A percentile compares a stretch with the other conserved stretches of the same genome.
Evolutionary conservation across 139 green algal species (phyloP).

Genomic region (Volvox reticuliferus): DNA sequence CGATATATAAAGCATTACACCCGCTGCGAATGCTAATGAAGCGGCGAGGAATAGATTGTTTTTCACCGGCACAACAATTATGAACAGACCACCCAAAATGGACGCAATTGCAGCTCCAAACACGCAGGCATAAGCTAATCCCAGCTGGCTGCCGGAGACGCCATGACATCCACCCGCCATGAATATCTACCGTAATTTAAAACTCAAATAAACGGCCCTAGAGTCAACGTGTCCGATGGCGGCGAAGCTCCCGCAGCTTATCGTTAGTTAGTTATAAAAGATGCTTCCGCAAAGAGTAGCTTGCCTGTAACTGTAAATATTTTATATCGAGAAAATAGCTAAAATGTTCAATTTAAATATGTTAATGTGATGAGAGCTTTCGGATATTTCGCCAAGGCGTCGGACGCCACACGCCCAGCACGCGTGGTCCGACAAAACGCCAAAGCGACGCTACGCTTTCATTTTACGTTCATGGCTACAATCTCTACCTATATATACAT

Average conservation of each 20-base stretch:
- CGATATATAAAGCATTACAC: constrained; percentile 11
- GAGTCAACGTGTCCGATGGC: no score
- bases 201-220: no score
- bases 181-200: background rate
- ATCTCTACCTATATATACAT: background rate
- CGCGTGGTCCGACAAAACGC: background rate
- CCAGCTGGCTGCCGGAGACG: background rate
- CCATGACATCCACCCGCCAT: background rate
- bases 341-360: no score
- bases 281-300: no score
- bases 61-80: background rate
- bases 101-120: constrained; percentile 5
- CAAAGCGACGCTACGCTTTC: background rate
- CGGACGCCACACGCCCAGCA: background rate
- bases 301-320: no score
- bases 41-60: background rate
- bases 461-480: background rate
- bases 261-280: no score
- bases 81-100: background rate
- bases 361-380: no score
- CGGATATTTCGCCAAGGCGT: background rate
- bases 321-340: no score
- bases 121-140: background rate
- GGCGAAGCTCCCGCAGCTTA: no score
- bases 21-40: constrained; percentile 3